phyloP scores from a whole-genome alignment of 2,329 filamentous ascomycete species.

The Neurospora sp. region DNA sequence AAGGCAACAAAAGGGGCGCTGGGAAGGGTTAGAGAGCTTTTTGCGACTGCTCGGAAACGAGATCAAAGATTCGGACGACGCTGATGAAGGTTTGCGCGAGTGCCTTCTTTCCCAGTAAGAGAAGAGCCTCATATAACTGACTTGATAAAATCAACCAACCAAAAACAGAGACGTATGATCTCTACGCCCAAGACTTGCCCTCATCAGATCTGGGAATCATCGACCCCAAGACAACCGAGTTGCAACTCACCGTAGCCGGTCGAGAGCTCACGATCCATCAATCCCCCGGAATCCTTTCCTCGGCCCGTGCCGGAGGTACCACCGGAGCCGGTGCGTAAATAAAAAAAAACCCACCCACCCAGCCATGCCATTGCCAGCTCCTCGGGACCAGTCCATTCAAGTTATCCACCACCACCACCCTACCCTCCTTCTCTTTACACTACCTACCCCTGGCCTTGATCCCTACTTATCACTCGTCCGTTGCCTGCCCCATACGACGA shows the following conservation, averaged over 20 bases:
- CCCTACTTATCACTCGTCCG: neutral
- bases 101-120: neutral
- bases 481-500: neutral
- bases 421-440: neutral
- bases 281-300: constrained; percentile 73
- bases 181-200: constrained; percentile 69
- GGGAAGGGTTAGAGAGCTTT: constrained; percentile 4
- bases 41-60: constrained; percentile 12
- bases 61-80: constrained; percentile 14
- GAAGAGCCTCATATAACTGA: neutral
- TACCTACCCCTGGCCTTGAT: neutral
- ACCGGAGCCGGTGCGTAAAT: constrained; percentile 38
- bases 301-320: constrained; percentile 54
- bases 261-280: constrained; percentile 70
- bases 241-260: constrained; percentile 60
- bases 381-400: neutral
- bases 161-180: constrained; percentile 67
- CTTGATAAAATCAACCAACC: neutral
- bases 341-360: neutral
- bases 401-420: neutral
- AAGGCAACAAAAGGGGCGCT: neutral
- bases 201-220: constrained; percentile 79
- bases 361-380: neutral
- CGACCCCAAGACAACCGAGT: constrained; percentile 53
- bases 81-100: constrained; percentile 16